Percentiles rank a stretch among this genome's conserved stretches.
phyloP scores from a whole-genome alignment of 2,329 filamentous ascomycete genomes.

The Alternaria triticimaculans region DNA sequence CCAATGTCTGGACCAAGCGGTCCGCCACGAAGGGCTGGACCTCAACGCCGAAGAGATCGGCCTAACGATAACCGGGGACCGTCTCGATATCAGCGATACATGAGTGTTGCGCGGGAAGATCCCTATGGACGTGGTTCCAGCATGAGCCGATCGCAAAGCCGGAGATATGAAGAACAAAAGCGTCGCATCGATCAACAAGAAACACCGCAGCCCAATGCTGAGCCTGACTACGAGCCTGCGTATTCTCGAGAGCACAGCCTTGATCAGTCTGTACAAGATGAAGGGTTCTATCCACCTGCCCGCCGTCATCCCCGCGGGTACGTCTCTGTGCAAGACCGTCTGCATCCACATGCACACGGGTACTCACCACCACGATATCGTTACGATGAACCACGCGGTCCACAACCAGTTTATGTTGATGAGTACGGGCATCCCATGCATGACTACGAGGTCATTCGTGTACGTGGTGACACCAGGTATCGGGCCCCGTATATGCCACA shows the following conservation, averaged over 20 bases:
- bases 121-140: constrained; percentile 43
- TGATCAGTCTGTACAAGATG: constrained; percentile 37
- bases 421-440: constrained; percentile 39
- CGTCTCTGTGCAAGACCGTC: constrained; percentile 43
- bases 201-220: constrained; percentile 41
- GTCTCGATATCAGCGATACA: constrained; percentile 45
- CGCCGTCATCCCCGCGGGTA: constrained; percentile 39
- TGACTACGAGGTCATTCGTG: constrained; percentile 43
- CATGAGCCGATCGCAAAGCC: constrained; percentile 45
- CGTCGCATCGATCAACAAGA: constrained; percentile 47
- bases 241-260: constrained; percentile 45
- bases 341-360: constrained; percentile 25
- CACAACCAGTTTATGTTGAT: constrained; percentile 41
- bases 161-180: constrained; percentile 45
- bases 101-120: constrained; percentile 45
- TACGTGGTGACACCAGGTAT: constrained; percentile 31
- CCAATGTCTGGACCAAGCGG: constrained; percentile 35
- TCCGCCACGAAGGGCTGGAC: constrained; percentile 32
- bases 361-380: constrained; percentile 40
- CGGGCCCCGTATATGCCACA: constrained; percentile 18
- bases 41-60: constrained; percentile 42
- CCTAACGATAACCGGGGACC: constrained; percentile 42
- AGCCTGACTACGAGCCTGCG: constrained; percentile 32
- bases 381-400: constrained; percentile 37
- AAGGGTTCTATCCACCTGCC: constrained; percentile 25